Base-by-base conservation (phyloP, 371 early-diverging fungal species). In the Mucor racemosus region DNA sequence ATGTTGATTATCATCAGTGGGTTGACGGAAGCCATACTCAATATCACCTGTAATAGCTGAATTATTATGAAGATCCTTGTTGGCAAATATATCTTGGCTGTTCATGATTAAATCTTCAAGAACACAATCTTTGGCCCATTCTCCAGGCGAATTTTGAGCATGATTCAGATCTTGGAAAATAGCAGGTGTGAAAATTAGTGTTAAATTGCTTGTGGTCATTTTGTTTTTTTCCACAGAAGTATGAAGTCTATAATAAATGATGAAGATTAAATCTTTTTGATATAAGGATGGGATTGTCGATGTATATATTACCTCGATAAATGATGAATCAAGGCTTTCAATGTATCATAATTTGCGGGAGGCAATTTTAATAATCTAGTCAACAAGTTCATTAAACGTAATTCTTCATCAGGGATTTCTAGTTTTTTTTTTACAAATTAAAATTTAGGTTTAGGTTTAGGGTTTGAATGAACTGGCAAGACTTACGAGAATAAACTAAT, bases 91-190 rank as follows among this genome's bases (percentile, higher is more conserved):
- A 17, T 69, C 74, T 36, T 74, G 68, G 21, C 67, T 64, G 50
- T 84, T 79, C 55, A 65, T 38, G 19, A 84, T 71, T 40, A 84
- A 65, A 62, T 84, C 84, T 56, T 84, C 80, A 39, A 84, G 39
- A 3, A 84, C 84, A 39, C 84, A 79, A 36, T 84, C 84, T 17
- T 68, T 74, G 11, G 66, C 68, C 79, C 80, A 80, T 69, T 84
- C 84, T 3, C 77, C 78, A 10, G 81, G 80, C 19, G 80, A 73
- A 19, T 61, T 58, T 57, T 76, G 76, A n/a, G 77, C 75, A 36
- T 81, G 80, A 54, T 80, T 86, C 26, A 85, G 78, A 35, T 87
- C 88, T 58, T 87, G 88, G 63, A 87, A 87, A 17, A 87, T 84
- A 33, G 88, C 86, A 0, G 88, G 88, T 7, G 88, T 84, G 50